A percentile compares a stretch with the other conserved stretches of the same genome.
These are phyloP conservation scores for Xerophyta viscosa DNA, from an alignment of 106 monocot species.

Conservation along the genomic window DNA sequence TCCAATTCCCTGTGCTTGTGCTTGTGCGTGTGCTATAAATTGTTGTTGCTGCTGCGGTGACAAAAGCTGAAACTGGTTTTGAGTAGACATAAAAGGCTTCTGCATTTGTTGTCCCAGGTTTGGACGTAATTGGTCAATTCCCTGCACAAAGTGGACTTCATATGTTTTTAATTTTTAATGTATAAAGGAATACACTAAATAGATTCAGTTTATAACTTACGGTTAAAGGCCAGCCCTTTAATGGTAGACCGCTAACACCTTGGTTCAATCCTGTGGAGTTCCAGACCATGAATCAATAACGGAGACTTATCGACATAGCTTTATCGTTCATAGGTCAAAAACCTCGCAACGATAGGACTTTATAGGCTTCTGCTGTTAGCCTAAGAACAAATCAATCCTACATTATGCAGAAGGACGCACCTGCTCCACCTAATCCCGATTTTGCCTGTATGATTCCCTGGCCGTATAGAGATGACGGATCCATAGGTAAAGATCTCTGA, in stretches of 20 bases:
- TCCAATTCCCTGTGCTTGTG: slow-evolving; percentile 51
- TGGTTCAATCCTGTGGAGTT: slow-evolving; percentile 52
- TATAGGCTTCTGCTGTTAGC: no score
- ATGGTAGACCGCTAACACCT: slow-evolving; percentile 70
- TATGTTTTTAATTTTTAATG: background rate
- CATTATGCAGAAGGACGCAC: slow-evolving; percentile 18
- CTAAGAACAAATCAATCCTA: background rate
- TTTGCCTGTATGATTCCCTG: slow-evolving; percentile 75
- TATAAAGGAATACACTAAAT: background rate
- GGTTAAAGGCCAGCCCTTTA: slow-evolving; percentile 89
- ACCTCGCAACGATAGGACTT: no score
- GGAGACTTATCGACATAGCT: background rate
- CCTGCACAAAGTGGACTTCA: slow-evolving; percentile 21
- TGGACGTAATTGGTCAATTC: slow-evolving; percentile 73
- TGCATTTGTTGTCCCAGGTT: slow-evolving; percentile 69
- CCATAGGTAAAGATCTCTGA: slow-evolving; percentile 65
- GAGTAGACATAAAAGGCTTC: slow-evolving; percentile 54
- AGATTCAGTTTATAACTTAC: slow-evolving; percentile 42
- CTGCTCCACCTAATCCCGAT: slow-evolving; percentile 52
- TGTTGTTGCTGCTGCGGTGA: slow-evolving; percentile 85
- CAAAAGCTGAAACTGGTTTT: slow-evolving; percentile 74
- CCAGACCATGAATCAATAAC: background rate
- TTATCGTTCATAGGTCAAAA: background rate
- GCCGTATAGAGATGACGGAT: slow-evolving; percentile 68
- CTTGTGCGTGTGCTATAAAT: slow-evolving; percentile 73